A percentile compares a stretch with the other conserved stretches of the same genome.
These are phyloP conservation scores for Letharia lupina DNA, from an alignment of 495 filamentous ascomycete genomes.

Conservation along the genomic window DNA sequence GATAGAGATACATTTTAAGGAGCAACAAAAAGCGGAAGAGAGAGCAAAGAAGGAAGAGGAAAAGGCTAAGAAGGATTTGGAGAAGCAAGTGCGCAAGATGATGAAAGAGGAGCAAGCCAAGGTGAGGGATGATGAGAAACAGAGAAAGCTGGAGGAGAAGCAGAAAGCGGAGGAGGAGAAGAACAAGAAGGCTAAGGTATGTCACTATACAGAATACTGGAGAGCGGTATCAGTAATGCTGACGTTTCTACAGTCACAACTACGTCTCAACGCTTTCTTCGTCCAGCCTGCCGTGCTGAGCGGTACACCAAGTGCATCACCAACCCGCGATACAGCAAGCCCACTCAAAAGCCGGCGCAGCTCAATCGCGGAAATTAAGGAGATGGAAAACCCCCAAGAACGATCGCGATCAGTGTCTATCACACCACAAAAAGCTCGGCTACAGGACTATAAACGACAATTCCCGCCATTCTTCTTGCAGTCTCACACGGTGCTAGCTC, in stretches of 20 bases:
- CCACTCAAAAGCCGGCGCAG: conserved; percentile 28
- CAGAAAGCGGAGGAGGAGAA: conserved; percentile 52
- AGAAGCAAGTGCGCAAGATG: conserved; percentile 34
- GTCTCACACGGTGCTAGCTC: conserved; percentile 54
- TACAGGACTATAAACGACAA: conserved; percentile 56
- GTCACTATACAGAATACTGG: conserved; percentile 24
- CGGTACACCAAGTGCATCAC: conserved; percentile 22
- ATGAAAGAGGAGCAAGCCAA: conserved; percentile 36
- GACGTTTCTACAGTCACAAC: conserved; percentile 42
- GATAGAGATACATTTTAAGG: conserved; percentile 47
- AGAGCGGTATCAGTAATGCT: conserved; percentile 13
- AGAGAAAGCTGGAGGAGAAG: conserved; percentile 56
- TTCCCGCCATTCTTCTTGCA: conserved; percentile 77
- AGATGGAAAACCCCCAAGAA: background rate
- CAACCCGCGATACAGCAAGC: conserved; percentile 20
- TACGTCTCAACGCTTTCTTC: conserved; percentile 55
- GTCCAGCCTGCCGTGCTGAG: conserved; percentile 35
- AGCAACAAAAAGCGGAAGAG: conserved; percentile 38
- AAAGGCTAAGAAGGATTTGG: conserved; percentile 37
- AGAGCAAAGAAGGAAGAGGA: conserved; percentile 42
- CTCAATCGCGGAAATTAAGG: conserved; percentile 15
- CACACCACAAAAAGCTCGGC: conserved; percentile 28
- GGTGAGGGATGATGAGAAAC: conserved; percentile 36
- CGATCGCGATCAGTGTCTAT: conserved; percentile 20
- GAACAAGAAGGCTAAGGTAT: conserved; percentile 59